A percentile compares a stretch with the other conserved stretches of the same genome.
These are phyloP conservation scores for Vitis rupestris DNA, from an alignment of 164 flowering plant species.

Conservation along the genomic window DNA sequence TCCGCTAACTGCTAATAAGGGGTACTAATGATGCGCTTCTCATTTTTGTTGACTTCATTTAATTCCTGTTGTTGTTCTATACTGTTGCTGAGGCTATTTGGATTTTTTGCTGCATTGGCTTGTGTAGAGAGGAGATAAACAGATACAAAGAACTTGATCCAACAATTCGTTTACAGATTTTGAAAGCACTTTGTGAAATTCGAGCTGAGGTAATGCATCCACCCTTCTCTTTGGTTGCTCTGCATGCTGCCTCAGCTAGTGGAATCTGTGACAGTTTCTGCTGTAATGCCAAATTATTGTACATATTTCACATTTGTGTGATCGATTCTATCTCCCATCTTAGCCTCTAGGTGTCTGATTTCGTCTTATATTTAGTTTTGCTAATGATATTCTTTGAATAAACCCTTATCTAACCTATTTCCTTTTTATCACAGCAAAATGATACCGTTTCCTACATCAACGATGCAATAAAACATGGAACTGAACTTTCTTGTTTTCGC, in stretches of 20 bases:
- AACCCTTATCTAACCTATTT: slow-evolving; percentile 3
- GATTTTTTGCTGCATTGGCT: slow-evolving; percentile 5
- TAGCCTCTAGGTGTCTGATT: neutral
- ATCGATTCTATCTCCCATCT: neutral
- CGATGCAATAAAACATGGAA: slow-evolving; percentile 56
- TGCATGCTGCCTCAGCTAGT: slow-evolving; percentile 1
- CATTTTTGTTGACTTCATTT: neutral
- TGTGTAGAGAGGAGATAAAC: slow-evolving; percentile 69
- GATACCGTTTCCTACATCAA: slow-evolving; percentile 54
- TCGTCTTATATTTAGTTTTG: neutral
- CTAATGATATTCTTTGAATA: neutral
- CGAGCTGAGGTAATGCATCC: slow-evolving; percentile 55
- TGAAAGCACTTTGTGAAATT: slow-evolving; percentile 91
- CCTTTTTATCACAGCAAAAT: slow-evolving; percentile 58
- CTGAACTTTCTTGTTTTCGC: slow-evolving; percentile 52
- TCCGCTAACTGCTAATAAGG: slow-evolving; percentile 56
- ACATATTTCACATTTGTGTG: no score
- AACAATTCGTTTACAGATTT: slow-evolving; percentile 51
- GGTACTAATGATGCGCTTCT: slow-evolving; percentile 39
- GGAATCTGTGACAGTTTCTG: neutral
- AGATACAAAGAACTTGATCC: slow-evolving; percentile 72
- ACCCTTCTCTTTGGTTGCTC: neutral
- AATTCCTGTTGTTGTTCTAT: neutral
- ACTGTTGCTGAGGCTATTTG: neutral
- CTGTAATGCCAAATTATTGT: neutral